Conservation (phyloP, 129 eudicot species). For the sunflower (Helianthus annuus) region DNA sequence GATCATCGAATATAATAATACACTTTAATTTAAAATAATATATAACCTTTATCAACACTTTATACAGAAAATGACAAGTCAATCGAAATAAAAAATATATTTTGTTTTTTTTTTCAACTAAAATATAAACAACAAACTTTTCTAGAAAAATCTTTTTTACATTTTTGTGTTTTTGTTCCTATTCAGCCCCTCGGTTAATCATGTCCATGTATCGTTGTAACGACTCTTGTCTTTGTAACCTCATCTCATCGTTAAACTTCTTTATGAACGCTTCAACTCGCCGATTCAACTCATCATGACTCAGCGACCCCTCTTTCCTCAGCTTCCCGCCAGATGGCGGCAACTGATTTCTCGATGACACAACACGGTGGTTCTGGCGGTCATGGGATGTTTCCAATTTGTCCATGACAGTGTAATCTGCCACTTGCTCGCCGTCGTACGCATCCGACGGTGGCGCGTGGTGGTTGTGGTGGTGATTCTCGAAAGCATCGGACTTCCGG, state of each 20-base stretch:
- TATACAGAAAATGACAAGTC: conserved; percentile 18
- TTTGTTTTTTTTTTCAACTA: conserved; percentile 9
- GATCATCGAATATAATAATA: no score
- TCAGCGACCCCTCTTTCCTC: conserved; percentile 64
- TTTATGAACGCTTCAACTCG: conserved; percentile 84
- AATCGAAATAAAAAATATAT: neutral
- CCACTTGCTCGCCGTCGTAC: conserved; percentile 21
- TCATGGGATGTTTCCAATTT: conserved; percentile 52
- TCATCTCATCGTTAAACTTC: conserved; percentile 83
- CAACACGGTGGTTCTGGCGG: conserved; percentile 23
- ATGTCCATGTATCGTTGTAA: conserved; percentile 58
- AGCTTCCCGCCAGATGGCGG: conserved; percentile 42
- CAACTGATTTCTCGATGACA: conserved; percentile 11
- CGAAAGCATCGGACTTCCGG: conserved; percentile 46
- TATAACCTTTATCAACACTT: conserved; percentile 13
- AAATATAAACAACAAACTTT: conserved; percentile 12
- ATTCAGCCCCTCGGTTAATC: conserved; percentile 59
- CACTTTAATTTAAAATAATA: no score
- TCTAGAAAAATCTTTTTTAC: conserved; percentile 12
- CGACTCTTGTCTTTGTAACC: conserved; percentile 82
- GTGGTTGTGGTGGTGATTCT: conserved; percentile 40
- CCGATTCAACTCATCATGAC: conserved; percentile 86
- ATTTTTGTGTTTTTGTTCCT: conserved; percentile 2
- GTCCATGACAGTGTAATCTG: conserved; percentile 21
- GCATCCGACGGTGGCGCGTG: conserved; percentile 11